A percentile compares a stretch with the other conserved stretches of the same genome.
These are phyloP conservation scores for Quercus alba DNA, from an alignment of 306 rosid species.

Conservation along the genomic window DNA sequence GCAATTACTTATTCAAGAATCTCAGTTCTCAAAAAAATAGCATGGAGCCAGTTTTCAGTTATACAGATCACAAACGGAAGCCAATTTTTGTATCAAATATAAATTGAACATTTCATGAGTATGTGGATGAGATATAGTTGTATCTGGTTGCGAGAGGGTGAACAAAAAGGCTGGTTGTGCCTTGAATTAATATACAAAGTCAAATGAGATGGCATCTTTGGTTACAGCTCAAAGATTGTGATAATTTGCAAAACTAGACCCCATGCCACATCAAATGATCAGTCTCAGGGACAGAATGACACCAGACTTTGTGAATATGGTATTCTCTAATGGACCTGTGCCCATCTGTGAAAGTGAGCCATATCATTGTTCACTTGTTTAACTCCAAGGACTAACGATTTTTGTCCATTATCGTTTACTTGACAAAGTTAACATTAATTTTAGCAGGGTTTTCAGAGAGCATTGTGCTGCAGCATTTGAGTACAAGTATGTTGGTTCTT, in stretches of 20 bases:
- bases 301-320: not conserved
- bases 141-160: not conserved
- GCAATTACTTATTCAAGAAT: not conserved
- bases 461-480: not conserved
- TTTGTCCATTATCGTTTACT: not conserved
- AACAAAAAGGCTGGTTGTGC: not conserved
- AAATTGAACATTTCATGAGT: not conserved
- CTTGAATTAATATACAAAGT: not conserved
- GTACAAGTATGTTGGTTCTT: not conserved
- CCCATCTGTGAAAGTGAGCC: not conserved
- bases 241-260: not conserved
- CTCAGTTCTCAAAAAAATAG: not conserved
- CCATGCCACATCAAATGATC: not conserved
- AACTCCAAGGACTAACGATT: not conserved
- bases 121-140: not conserved
- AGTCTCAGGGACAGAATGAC: not conserved
- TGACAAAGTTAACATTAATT: not conserved
- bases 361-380: not conserved
- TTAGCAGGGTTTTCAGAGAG: not conserved
- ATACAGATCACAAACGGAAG: not conserved
- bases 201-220: not conserved
- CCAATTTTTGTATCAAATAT: not conserved
- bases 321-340: too few relatives aligned
- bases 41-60: not conserved
- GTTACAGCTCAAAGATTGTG: not conserved